phyloP scores from a whole-genome alignment of 1,139 yeast genomes.

The Pneumocystis murina region DNA sequence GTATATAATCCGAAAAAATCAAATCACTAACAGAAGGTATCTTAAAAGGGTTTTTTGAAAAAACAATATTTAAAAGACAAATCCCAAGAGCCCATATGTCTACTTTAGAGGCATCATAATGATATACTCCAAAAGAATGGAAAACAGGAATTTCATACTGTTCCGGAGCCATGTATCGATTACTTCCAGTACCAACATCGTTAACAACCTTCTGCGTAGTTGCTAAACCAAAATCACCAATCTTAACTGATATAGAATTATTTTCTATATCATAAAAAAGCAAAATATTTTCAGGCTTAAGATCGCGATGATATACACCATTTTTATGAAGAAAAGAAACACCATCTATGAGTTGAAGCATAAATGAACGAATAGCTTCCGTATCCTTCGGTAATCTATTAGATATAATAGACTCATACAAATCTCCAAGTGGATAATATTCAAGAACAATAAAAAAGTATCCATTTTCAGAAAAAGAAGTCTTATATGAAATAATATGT shows the following conservation, averaged over 20 bases:
- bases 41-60: constrained; percentile 76
- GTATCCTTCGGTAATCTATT: constrained; percentile 57
- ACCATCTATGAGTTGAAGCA: constrained; percentile 63
- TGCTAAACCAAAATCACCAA: constrained; percentile 82
- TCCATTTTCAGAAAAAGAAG: constrained; percentile 50
- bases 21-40: constrained; percentile 77
- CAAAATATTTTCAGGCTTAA: constrained; percentile 80
- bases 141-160: constrained; percentile 25
- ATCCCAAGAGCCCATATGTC: constrained; percentile 93
- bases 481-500: constrained; percentile 48
- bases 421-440: constrained; percentile 80
- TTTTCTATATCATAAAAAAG: constrained; percentile 30
- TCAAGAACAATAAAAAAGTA: constrained; percentile 55
- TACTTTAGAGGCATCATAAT: constrained; percentile 71
- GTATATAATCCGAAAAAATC: constrained; percentile 71
- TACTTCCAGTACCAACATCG: constrained; percentile 87
- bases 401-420: constrained; percentile 79
- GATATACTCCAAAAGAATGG: constrained; percentile 31
- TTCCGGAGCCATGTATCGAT: constrained; percentile 96
- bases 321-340: constrained; percentile 54
- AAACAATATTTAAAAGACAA: constrained; percentile 67
- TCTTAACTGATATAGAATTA: constrained; percentile 41
- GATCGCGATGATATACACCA: constrained; percentile 71
- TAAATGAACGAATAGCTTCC: constrained; percentile 57
- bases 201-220: constrained; percentile 47